Conservation (phyloP, 345 rosid genomes). For the Raphanus raphanistrum region DNA sequence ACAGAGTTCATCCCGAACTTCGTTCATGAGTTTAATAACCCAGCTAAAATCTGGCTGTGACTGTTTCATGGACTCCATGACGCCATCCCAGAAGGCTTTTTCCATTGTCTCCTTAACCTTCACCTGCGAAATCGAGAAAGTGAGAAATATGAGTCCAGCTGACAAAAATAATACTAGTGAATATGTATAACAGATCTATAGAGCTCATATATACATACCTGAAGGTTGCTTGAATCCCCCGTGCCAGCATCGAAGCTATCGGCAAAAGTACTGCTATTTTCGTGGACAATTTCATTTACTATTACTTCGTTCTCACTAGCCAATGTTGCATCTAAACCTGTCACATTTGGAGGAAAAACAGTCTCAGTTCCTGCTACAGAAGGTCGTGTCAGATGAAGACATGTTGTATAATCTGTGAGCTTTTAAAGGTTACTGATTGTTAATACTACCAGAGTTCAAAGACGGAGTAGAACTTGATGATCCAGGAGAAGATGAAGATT, state of each 20-base stretch:
- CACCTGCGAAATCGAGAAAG: slow-evolving; percentile 42
- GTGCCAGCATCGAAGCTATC: slow-evolving; percentile 43
- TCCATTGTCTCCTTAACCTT: slow-evolving; percentile 77
- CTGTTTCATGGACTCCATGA: slow-evolving; percentile 67
- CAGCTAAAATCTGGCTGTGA: slow-evolving; percentile 62
- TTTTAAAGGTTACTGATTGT: slow-evolving; percentile 18
- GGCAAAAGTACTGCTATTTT: slow-evolving; percentile 44
- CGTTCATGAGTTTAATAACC: slow-evolving; percentile 71
- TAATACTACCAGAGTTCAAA: slow-evolving; percentile 30
- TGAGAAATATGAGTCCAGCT: neutral
- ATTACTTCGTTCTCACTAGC: slow-evolving; percentile 78
- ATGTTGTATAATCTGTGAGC: slow-evolving; percentile 1
- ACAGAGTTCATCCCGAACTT: slow-evolving; percentile 84
- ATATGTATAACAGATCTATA: neutral
- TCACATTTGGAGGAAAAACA: slow-evolving; percentile 21
- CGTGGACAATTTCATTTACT: slow-evolving; percentile 79
- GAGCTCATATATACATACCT: slow-evolving; percentile 49
- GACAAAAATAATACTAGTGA: neutral
- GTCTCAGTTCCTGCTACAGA: slow-evolving; percentile 24
- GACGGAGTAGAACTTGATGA: slow-evolving; percentile 35
- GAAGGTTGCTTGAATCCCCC: slow-evolving; percentile 50
- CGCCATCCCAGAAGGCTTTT: slow-evolving; percentile 87
- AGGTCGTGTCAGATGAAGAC: slow-evolving; percentile 15
- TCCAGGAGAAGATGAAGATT: slow-evolving; percentile 50
- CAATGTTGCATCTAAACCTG: slow-evolving; percentile 32